A percentile compares a stretch with the other conserved stretches of the same genome.
These are phyloP conservation scores for Fraxinus americana DNA, from an alignment of 257 asterid genomes.

Conservation along the genomic window DNA sequence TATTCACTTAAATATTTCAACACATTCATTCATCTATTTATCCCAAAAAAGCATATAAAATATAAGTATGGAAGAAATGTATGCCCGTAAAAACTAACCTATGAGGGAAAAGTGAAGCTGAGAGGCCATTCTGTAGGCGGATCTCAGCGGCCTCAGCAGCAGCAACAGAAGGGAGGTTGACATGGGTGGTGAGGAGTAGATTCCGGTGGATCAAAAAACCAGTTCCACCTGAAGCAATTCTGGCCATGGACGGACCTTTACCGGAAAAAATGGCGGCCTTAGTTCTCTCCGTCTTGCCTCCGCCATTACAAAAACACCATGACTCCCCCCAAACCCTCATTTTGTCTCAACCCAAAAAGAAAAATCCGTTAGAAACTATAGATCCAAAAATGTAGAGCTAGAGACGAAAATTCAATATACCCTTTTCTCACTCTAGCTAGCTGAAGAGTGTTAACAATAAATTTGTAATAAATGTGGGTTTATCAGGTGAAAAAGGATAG, in stretches of 20 bases:
- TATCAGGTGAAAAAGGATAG: neutral
- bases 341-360: neutral
- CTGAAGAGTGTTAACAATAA: slow-evolving; percentile 8
- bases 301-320: slow-evolving; percentile 95
- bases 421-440: slow-evolving; percentile 30
- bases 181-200: slow-evolving; percentile 91
- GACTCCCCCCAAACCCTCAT: slow-evolving; percentile 85
- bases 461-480: neutral
- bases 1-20: no score
- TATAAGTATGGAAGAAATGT: neutral
- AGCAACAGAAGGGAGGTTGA: slow-evolving; percentile 69
- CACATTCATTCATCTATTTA: neutral
- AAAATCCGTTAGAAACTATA: slow-evolving; percentile 25
- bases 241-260: slow-evolving; percentile 78
- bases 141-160: slow-evolving; percentile 94
- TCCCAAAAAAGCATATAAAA: neutral
- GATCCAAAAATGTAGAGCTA: slow-evolving; percentile 52
- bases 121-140: slow-evolving; percentile 75
- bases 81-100: slow-evolving; percentile 47
- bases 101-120: slow-evolving; percentile 82
- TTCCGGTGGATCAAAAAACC: slow-evolving; percentile 95
- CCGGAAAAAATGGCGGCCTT: slow-evolving; percentile 77
- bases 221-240: slow-evolving; percentile 62
- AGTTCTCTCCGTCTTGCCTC: slow-evolving; percentile 91
- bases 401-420: slow-evolving; percentile 19